Conservation (phyloP, 1,284 basidiomycete species). For the Sporisorium graminicola region DNA sequence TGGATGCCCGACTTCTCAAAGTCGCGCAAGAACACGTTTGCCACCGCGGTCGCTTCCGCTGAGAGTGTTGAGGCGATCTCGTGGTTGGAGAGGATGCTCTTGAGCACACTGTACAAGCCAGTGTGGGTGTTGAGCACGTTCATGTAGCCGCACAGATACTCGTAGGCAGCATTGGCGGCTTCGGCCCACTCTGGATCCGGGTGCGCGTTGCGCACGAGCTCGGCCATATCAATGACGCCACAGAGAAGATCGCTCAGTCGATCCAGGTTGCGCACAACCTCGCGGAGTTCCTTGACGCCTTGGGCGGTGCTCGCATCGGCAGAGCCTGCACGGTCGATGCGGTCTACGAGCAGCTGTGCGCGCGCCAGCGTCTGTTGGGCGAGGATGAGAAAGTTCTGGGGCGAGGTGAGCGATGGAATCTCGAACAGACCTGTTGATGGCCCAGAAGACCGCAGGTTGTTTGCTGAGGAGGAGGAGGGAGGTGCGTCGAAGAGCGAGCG, state of each 20-base stretch:
- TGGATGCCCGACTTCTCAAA: constrained; percentile 98
- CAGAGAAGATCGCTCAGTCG: constrained; percentile 94
- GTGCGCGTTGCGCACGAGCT: constrained; percentile 92
- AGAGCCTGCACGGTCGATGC: constrained; percentile 58
- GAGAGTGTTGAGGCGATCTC: constrained; percentile 66
- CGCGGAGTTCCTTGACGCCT: constrained; percentile 47
- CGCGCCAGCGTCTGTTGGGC: constrained; percentile 62
- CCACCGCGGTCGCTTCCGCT: constrained; percentile 74
- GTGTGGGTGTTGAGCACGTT: constrained; percentile 95
- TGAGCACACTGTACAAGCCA: constrained; percentile 78
- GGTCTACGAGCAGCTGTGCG: constrained; percentile 65
- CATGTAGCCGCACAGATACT: constrained; percentile 94
- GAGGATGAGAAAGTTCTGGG: constrained; percentile 54
- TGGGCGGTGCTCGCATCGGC: constrained; percentile 16
- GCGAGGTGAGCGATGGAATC: constrained; percentile 57
- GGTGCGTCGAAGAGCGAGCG: constrained; percentile 55
- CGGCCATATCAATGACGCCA: constrained; percentile 94
- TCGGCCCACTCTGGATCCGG: constrained; percentile 86
- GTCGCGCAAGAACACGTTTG: constrained; percentile 92
- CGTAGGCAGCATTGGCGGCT: constrained; percentile 88
- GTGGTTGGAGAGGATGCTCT: constrained; percentile 68
- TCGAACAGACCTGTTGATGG: constrained; percentile 60
- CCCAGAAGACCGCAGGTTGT: constrained; percentile 18
- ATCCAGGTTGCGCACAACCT: constrained; percentile 75
- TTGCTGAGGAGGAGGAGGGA: constrained; percentile 41